Evolutionary conservation across 2,329 filamentous ascomycete genomes (phyloP).

Genomic region (Colletotrichum theobromicola): DNA sequence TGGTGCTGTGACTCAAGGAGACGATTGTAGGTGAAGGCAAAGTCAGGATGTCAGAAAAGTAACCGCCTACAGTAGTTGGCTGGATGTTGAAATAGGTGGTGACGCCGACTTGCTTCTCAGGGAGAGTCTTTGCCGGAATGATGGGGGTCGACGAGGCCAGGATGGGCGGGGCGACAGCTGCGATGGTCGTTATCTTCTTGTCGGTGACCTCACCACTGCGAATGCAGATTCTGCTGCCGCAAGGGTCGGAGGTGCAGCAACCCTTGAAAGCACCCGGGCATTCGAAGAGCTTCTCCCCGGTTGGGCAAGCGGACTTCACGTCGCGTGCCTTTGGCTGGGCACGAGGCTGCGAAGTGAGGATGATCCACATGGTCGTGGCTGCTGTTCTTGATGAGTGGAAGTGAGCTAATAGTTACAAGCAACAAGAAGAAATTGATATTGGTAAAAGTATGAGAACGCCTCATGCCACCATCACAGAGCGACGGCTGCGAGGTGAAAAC

Average conservation of each 20-base stretch:
- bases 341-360: not conserved
- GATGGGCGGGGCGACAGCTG: constrained; percentile 11
- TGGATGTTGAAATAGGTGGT: not conserved
- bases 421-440: not conserved
- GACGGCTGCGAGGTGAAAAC: not conserved
- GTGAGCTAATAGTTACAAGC: not conserved
- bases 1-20: not conserved
- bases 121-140: not conserved
- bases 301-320: constrained; percentile 29
- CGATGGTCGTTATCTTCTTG: not conserved
- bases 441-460: not conserved
- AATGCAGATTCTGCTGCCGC: constrained; percentile 34
- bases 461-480: not conserved
- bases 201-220: constrained; percentile 20
- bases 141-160: not conserved
- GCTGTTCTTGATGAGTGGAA: not conserved
- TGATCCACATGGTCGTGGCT: not conserved
- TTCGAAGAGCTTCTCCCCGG: constrained; percentile 37
- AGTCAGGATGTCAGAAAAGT: not conserved
- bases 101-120: not conserved
- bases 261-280: constrained; percentile 43
- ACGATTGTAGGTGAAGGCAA: not conserved
- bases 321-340: not conserved
- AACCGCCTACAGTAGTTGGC: not conserved
- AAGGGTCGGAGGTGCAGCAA: constrained; percentile 53